These are phyloP conservation scores for Funneliformis geosporum DNA, from an alignment of 192 early-diverging fungal genomes.

Conservation along the genomic window DNA sequence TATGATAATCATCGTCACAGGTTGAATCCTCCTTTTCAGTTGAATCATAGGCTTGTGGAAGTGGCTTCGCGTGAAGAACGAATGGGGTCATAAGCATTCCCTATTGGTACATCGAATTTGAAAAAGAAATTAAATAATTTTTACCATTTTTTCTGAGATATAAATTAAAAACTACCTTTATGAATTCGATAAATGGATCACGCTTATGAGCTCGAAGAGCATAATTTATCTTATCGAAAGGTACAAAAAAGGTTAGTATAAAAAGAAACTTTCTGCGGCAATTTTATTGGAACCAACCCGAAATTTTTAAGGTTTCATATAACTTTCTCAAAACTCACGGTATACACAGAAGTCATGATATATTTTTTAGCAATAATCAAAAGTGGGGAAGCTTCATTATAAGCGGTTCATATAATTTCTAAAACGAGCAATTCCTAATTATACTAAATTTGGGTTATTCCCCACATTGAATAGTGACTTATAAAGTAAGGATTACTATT, in stretches of 20 bases:
- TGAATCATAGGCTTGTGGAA: slow-evolving; percentile 38
- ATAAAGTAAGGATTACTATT: too few species aligned
- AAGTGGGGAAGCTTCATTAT: too few species aligned
- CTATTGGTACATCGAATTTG: neutral
- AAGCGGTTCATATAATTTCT: too few species aligned
- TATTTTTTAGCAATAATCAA: neutral
- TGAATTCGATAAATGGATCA: slow-evolving; percentile 89
- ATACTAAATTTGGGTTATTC: too few species aligned
- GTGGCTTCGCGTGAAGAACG: slow-evolving; percentile 70
- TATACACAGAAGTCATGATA: slow-evolving; percentile 27
- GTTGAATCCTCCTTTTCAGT: slow-evolving; percentile 21
- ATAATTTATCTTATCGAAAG: slow-evolving; percentile 45
- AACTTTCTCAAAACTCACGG: neutral
- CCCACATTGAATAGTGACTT: too few species aligned
- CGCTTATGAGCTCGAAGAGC: slow-evolving; percentile 66
- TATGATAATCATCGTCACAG: slow-evolving; percentile 14
- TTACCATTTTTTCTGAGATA: neutral
- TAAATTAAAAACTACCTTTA: slow-evolving; percentile 59
- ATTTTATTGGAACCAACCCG: neutral
- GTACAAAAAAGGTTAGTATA: neutral
- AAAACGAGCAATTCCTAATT: too few species aligned
- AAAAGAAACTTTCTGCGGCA: neutral
- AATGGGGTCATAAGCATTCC: slow-evolving; percentile 79
- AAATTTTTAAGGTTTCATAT: neutral
- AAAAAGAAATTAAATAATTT: neutral